Conservation (phyloP, 495 filamentous ascomycete genomes). For the Penicillium riverlandense region DNA sequence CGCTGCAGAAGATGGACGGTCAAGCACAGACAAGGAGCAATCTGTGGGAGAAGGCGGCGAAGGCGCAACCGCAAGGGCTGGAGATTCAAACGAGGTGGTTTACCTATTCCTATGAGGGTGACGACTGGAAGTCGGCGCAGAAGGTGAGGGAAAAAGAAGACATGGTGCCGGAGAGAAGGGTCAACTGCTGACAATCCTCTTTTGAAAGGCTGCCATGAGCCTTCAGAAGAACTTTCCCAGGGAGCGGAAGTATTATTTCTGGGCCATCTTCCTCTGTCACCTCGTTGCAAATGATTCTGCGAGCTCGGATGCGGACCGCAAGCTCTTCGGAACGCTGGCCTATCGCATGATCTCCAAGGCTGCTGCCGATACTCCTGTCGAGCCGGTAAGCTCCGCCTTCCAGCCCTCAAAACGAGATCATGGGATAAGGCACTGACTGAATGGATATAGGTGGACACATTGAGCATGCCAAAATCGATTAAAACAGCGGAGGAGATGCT, state of each 20-base stretch:
- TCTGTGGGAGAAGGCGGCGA: slow-evolving; percentile 52
- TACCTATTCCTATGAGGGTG: slow-evolving; percentile 33
- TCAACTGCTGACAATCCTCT: not conserved
- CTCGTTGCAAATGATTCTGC: slow-evolving; percentile 27
- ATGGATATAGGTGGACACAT: slow-evolving; percentile 28
- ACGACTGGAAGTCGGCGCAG: slow-evolving; percentile 52
- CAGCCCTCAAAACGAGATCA: not conserved
- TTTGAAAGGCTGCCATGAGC: slow-evolving; percentile 46
- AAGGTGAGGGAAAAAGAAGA: slow-evolving; percentile 27
- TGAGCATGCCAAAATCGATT: slow-evolving; percentile 44
- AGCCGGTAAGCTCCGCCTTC: slow-evolving; percentile 27
- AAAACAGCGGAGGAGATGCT: slow-evolving; percentile 48
- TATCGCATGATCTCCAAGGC: slow-evolving; percentile 55
- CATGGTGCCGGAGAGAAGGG: not conserved
- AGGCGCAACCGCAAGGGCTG: slow-evolving; percentile 41
- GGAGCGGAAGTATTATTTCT: slow-evolving; percentile 50
- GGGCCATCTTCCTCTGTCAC: slow-evolving; percentile 48
- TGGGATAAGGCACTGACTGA: not conserved
- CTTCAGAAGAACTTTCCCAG: slow-evolving; percentile 53
- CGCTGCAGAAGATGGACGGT: slow-evolving; percentile 24
- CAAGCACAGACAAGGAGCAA: slow-evolving; percentile 25
- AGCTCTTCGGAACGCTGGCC: slow-evolving; percentile 50
- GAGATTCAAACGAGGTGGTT: slow-evolving; percentile 51
- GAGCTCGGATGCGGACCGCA: slow-evolving; percentile 41
- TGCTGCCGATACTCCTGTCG: slow-evolving; percentile 40